A percentile compares a stretch with the other conserved stretches of the same genome.
Conservation (phyloP, 768 basidiomycete genomes). For the Serendipita vermifera region DNA sequence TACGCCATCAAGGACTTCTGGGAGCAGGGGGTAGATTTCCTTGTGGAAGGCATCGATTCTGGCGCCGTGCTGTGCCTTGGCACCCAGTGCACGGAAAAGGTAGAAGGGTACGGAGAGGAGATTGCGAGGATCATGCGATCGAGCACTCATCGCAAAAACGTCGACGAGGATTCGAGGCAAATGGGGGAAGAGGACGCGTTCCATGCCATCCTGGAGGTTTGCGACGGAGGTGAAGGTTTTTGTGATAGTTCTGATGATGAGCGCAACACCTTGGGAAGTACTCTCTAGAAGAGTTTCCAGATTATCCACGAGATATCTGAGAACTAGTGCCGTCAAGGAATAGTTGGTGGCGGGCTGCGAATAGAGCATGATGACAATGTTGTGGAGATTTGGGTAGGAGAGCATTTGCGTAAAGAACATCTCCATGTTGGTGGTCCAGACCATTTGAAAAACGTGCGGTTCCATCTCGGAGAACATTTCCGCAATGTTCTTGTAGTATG, state of each 20-base stretch:
- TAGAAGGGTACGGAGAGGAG: conserved; percentile 74
- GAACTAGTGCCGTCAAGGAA: conserved; percentile 75
- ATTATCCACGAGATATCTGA: conserved; percentile 71
- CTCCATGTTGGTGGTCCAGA: conserved; percentile 86
- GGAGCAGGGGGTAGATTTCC: conserved; percentile 88
- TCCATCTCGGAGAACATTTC: conserved; percentile 80
- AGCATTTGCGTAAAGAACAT: conserved; percentile 75
- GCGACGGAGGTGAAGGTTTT: conserved; percentile 86
- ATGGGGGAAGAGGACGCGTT: conserved; percentile 86
- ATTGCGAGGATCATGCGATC: conserved; percentile 81
- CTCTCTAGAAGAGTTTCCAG: conserved; percentile 75
- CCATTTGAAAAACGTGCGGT: conserved; percentile 86
- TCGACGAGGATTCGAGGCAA: conserved; percentile 89
- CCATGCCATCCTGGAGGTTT: conserved; percentile 58
- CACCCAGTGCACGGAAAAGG: conserved; percentile 85
- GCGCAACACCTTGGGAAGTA: conserved; percentile 65
- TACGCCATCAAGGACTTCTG: conserved; percentile 92
- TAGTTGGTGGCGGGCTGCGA: conserved; percentile 62
- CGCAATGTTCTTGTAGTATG: conserved; percentile 62
- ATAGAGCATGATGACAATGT: conserved; percentile 75
- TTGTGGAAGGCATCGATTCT: conserved; percentile 90
- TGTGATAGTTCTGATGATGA: conserved; percentile 87
- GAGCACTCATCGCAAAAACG: conserved; percentile 87
- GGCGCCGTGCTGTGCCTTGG: conserved; percentile 56
- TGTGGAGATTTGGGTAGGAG: conserved; percentile 65